Base-by-base conservation (phyloP, 2,329 filamentous ascomycete genomes). In the Tolypocladium sp. region DNA sequence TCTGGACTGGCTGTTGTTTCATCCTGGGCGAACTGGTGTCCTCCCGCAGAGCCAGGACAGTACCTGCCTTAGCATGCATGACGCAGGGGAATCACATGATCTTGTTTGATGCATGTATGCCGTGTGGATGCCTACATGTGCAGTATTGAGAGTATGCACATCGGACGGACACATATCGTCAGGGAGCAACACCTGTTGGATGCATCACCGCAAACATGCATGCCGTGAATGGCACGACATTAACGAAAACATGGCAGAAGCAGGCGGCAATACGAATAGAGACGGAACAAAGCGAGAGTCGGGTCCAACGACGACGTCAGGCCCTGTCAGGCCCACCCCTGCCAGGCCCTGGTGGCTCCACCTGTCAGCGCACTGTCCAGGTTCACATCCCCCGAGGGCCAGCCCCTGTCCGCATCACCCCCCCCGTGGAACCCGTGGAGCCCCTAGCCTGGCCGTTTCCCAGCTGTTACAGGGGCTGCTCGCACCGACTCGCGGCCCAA, bases 291-390 rank as follows among this genome's bases (percentile, higher is more conserved):
- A 20, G 46, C 44, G 12, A 17, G 4, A 46, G 3, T 37, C 35
- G 35, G 9, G 35, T 37, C 30, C 30, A 33, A 33, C 35, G 35
- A 37, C 44, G 44, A 49, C 25, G 22, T 27, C 25, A 25, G 25
- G 25, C 44, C 44, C 25, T 15, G 25, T 13, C n/a, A 12, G 6
- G 44, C n/a, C 44, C 44, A 27, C 13, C 44, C 25, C 25, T 30
- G 44, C 44, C 44, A 30, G 44, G 44, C 15, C 42, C 41, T 22
- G 22, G 27, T 33, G 46, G 46, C 46, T 51, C 46, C 27, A 55
- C 49, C 59, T 55, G 59, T 57, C 59, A 37, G 56, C 61, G 59
- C 61, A 61, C 59, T 60, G 57, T 60, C 38, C 60, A 60, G 54
- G 42, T 57, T 44, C 59, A 30, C 33, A 44, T 38, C 54, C 56